Evolutionary conservation across 345 rosid genomes (phyloP).

Genomic region (Hibiscus trionum): DNA sequence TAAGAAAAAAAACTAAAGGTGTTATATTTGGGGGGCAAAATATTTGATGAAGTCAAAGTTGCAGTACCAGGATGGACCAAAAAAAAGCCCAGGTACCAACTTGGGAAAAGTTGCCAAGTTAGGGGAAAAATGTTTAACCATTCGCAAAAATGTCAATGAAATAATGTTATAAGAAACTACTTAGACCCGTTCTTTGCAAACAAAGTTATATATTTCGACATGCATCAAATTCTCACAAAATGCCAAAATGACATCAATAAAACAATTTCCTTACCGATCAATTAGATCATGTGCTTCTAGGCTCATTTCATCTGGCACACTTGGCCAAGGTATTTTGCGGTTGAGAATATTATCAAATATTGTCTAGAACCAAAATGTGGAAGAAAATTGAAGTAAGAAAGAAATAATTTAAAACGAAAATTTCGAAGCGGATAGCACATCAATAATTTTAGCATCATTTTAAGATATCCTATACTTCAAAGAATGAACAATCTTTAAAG

Average conservation of each 20-base stretch:
- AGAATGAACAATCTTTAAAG: not conserved
- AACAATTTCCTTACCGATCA: slow-evolving; percentile 50
- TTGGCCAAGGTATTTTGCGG: slow-evolving; percentile 96
- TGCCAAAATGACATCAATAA: not conserved
- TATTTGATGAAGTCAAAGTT: no score
- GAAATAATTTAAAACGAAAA: not conserved
- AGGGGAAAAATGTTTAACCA: no score
- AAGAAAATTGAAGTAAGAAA: slow-evolving; percentile 1
- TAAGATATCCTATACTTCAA: not conserved
- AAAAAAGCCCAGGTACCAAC: no score
- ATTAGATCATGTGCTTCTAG: slow-evolving; percentile 78
- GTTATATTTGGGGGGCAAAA: no score
- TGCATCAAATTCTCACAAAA: not conserved
- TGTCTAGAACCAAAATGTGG: slow-evolving; percentile 47
- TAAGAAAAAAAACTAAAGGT: no score
- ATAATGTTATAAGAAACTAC: not conserved
- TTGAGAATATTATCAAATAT: slow-evolving; percentile 98
- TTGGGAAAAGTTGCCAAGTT: no score
- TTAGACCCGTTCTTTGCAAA: not conserved
- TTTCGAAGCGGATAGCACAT: not conserved
- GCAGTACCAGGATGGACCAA: no score
- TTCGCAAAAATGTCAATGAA: not conserved
- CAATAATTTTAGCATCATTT: not conserved
- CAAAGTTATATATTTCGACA: not conserved
- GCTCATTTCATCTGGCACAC: slow-evolving; percentile 77